These are phyloP conservation scores for Arabidopsis hybrid DNA, from an alignment of 441 rosid genomes.

Conservation along the genomic window DNA sequence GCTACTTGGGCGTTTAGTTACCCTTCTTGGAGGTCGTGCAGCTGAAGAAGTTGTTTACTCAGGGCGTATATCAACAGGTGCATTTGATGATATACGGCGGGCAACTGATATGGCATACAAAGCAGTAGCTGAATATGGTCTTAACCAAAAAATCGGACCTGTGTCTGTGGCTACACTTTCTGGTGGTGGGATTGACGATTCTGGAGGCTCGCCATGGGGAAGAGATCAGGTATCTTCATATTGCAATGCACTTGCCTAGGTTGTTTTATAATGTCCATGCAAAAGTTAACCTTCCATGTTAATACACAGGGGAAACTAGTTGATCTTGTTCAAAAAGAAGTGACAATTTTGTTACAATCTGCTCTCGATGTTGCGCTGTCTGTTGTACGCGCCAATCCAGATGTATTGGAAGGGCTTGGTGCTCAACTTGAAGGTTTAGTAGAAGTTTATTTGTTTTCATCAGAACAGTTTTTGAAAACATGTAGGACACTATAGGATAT, in stretches of 20 bases:
- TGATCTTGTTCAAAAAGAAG: constrained; percentile 96
- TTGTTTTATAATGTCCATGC: background rate
- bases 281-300: constrained; percentile 7
- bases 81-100: constrained; percentile 93
- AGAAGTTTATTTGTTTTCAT: background rate
- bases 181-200: constrained; percentile 92
- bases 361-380: constrained; percentile 80
- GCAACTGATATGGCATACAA: constrained; percentile 99
- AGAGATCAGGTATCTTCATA: constrained; percentile 78
- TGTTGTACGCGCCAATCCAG: constrained; percentile 90
- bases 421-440: constrained; percentile 89
- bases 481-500: constrained; percentile 5
- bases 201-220: constrained; percentile 86
- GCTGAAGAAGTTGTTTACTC: constrained; percentile 96
- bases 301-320: constrained; percentile 82
- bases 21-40: constrained; percentile 99
- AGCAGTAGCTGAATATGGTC: constrained; percentile 99
- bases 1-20: constrained; percentile 93
- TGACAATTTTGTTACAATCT: constrained; percentile 77
- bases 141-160: constrained; percentile 86
- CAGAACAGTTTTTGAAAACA: background rate
- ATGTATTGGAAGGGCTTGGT: constrained; percentile 94
- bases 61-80: constrained; percentile 97
- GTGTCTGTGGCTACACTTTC: constrained; percentile 86
- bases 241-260: constrained; percentile 9